Conservation (phyloP, 306 rosid genomes). For the Castanea mollissima region DNA sequence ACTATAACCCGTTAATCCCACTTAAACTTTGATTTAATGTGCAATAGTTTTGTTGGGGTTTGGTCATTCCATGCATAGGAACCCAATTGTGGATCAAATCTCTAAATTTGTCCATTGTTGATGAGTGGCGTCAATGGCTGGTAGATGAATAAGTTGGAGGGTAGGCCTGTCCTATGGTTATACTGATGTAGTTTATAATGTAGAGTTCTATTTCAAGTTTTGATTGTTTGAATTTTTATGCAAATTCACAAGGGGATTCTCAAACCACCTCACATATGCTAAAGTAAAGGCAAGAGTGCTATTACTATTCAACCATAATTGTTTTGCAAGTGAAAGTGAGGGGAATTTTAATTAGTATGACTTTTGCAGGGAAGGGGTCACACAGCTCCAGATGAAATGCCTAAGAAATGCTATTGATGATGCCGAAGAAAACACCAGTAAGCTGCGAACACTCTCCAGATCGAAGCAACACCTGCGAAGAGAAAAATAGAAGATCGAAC, state of each 20-base stretch:
- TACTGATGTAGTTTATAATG: neutral
- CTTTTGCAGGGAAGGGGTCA: conserved; percentile 24
- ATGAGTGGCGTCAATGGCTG: conserved; percentile 52
- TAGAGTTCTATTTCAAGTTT: neutral
- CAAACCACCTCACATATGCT: conserved; percentile 45
- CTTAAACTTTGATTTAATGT: neutral
- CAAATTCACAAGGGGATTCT: conserved; percentile 23
- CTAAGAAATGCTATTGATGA: conserved; percentile 15
- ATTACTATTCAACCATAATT: neutral
- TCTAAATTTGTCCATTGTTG: conserved; percentile 39
- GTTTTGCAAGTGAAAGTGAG: neutral
- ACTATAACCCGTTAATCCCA: neutral
- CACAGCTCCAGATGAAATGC: conserved; percentile 24
- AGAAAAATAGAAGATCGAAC: no score
- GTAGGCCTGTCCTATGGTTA: conserved; percentile 8
- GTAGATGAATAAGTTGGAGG: conserved; percentile 42
- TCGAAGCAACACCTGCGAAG: no score
- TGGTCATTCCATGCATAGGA: conserved; percentile 28
- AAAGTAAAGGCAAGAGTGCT: conserved; percentile 34
- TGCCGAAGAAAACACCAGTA: no score
- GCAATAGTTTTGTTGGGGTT: neutral
- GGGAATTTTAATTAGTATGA: neutral
- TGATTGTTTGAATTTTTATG: neutral
- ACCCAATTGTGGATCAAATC: conserved; percentile 55
- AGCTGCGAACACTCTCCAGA: no score